Percentiles rank a stretch among this genome's conserved stretches.
Evolutionary conservation across 2,329 filamentous ascomycete species (phyloP).

Genomic region (Hymenoscyphus infarciens): DNA sequence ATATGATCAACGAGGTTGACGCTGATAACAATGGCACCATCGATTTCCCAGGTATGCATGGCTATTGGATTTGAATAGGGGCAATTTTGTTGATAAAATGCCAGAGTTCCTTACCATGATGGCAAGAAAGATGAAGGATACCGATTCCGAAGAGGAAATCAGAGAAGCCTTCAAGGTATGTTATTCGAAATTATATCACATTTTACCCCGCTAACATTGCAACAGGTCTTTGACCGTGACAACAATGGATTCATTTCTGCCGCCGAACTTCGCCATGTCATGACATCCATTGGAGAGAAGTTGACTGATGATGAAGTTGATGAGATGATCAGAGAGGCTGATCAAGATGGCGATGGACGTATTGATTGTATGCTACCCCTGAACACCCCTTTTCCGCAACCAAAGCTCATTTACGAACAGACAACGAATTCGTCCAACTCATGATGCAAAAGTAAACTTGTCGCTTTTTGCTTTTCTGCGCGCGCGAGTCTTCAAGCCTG

Average conservation of each 20-base stretch:
- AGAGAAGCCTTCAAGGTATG: constrained; percentile 80
- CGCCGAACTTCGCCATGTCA: constrained; percentile 82
- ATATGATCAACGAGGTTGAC: constrained; percentile 94
- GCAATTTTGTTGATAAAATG: constrained; percentile 24
- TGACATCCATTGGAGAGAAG: constrained; percentile 91
- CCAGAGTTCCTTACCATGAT: constrained; percentile 90
- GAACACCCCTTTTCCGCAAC: not conserved
- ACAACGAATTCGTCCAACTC: constrained; percentile 90
- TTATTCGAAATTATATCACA: constrained; percentile 7
- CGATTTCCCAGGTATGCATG: constrained; percentile 74
- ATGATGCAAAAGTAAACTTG: constrained; percentile 84
- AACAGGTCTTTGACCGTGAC: constrained; percentile 75
- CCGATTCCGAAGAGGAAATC: constrained; percentile 87
- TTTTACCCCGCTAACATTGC: constrained; percentile 13
- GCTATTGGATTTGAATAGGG: not conserved
- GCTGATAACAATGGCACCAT: constrained; percentile 92
- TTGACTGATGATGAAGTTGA: constrained; percentile 87
- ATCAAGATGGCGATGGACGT: constrained; percentile 83
- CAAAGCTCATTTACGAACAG: constrained; percentile 44
- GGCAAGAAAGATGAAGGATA: constrained; percentile 93
- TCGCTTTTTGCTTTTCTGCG: constrained; percentile 15
- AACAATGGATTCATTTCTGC: constrained; percentile 92
- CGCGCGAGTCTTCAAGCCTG: constrained; percentile 21
- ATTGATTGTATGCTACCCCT: constrained; percentile 68
- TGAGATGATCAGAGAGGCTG: constrained; percentile 89